Evolutionary conservation across 352 stramenopile genomes (phyloP), one percentile per base, ranked within the genome.

Genomic region (Pythium brachiatum): DNA sequence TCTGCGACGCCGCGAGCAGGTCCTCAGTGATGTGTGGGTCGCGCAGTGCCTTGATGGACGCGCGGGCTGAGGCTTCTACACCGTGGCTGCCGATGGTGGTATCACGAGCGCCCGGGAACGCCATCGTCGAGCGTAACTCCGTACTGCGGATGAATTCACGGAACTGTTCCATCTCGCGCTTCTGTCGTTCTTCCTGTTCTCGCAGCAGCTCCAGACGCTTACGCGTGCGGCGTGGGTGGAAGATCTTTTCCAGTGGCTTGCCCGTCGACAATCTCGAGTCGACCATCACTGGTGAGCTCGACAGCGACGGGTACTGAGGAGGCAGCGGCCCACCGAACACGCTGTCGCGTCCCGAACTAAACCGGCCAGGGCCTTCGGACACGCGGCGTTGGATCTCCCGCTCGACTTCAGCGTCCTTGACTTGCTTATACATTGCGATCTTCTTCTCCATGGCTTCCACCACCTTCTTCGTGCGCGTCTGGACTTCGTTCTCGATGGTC

Each of bases 151-250:
- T 89, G 56, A 92, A 92, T 65, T 89, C 81, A n/a, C 83, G 81
- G 62, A 94, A 94, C 60, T 94, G 83, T 65, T 94, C 83, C 83
- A 94, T 91, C 64, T 94, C 85, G 27, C 75, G 75, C 59, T 89
- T 86, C 60, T 91, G 83, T 21, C 83, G 76, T 62, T 93, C 78
- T 53, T 93, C 83, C 18, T 73, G 79, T 66, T 90, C 75, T 39
- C 75, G 81, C 66, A 90, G 63, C 34, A 85, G 62, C 64, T 91
- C 81, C 48, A 87, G 56, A 13, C 82, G 79, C 25, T 79, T 78
- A 2, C 75, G 74, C n/a, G 76, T 79, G n/a, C 80, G 81, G 7
- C 83, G 79, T 12, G 83, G 85, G 60, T 92, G 83, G 34, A 94
- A 75, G 32, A 92, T 66, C 64, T 90, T 90, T 21, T 92, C 84